These are phyloP conservation scores for Russula compacta DNA, from an alignment of 768 basidiomycete genomes.

Conservation along the genomic window DNA sequence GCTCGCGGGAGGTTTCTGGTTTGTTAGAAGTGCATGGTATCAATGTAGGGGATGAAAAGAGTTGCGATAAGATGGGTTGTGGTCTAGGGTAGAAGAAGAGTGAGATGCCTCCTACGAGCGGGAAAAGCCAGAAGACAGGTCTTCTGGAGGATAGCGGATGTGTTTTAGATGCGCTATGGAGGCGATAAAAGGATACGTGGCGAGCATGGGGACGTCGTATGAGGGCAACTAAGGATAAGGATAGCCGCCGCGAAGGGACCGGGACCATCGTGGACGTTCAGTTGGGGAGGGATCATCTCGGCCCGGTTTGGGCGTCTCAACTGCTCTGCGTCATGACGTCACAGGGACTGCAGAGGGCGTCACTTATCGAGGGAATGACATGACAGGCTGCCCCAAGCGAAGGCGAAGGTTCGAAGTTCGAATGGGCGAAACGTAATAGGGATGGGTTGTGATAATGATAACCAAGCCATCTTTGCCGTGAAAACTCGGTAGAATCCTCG, in stretches of 20 bases:
- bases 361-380: not conserved
- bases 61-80: constrained; percentile 34
- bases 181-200: constrained; percentile 29
- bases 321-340: not conserved
- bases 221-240: constrained; percentile 14
- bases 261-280: constrained; percentile 14
- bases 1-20: constrained; percentile 16
- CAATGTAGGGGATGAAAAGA: constrained; percentile 43
- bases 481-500: constrained; percentile 1
- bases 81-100: constrained; percentile 41
- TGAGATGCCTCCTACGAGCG: constrained; percentile 45
- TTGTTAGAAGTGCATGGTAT: constrained; percentile 34
- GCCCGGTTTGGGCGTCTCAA: not conserved
- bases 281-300: not conserved
- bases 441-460: not conserved
- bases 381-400: too few relatives aligned
- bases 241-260: constrained; percentile 21
- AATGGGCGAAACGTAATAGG: not conserved
- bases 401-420: too few relatives aligned
- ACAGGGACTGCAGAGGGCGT: not conserved
- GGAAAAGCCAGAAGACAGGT: constrained; percentile 42
- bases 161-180: constrained; percentile 15
- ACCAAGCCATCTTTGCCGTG: not conserved
- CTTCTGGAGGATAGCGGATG: constrained; percentile 25
- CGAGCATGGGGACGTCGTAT: constrained; percentile 15